Percentiles rank a stretch among this genome's conserved stretches.
Evolutionary conservation across 257 asterid genomes (phyloP).

Genomic region (Gardenia jasminoides): DNA sequence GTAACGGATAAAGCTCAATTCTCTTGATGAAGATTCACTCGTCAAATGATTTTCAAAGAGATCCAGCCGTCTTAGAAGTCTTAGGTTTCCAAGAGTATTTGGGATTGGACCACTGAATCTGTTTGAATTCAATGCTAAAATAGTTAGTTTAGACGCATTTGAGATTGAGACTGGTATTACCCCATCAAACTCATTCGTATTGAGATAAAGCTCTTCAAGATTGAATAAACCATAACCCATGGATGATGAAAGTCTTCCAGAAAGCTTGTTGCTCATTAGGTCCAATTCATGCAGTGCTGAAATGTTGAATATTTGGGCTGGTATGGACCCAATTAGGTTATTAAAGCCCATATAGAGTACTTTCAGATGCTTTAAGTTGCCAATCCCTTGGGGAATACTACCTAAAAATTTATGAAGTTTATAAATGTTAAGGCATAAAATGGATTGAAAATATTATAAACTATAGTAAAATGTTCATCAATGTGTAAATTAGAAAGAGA

Average conservation of each 20-base stretch:
- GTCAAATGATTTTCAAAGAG: neutral
- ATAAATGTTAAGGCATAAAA: too few relatives aligned
- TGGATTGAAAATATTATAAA: too few relatives aligned
- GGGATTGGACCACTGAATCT: slow-evolving; percentile 29
- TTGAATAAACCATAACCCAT: slow-evolving; percentile 10
- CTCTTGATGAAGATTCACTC: neutral
- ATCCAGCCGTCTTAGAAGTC: neutral
- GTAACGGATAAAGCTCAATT: neutral
- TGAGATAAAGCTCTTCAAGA: slow-evolving; percentile 4
- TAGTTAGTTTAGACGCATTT: neutral
- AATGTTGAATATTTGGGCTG: slow-evolving; percentile 22
- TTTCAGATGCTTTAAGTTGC: slow-evolving; percentile 2
- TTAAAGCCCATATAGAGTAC: neutral
- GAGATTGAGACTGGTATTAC: neutral
- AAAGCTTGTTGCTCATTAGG: slow-evolving; percentile 2
- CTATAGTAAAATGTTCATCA: too few relatives aligned
- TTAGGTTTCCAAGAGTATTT: slow-evolving; percentile 4
- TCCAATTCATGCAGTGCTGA: neutral
- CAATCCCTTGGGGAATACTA: slow-evolving; percentile 11
- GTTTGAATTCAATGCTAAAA: neutral
- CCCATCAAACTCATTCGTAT: neutral
- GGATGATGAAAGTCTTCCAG: slow-evolving; percentile 24
- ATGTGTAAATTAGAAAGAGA: too few relatives aligned
- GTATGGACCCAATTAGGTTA: slow-evolving; percentile 15
- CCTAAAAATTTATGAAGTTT: neutral